These are phyloP conservation scores for Saccharomycopsis phalli DNA, from an alignment of 1,139 yeast species.

Conservation along the genomic window DNA sequence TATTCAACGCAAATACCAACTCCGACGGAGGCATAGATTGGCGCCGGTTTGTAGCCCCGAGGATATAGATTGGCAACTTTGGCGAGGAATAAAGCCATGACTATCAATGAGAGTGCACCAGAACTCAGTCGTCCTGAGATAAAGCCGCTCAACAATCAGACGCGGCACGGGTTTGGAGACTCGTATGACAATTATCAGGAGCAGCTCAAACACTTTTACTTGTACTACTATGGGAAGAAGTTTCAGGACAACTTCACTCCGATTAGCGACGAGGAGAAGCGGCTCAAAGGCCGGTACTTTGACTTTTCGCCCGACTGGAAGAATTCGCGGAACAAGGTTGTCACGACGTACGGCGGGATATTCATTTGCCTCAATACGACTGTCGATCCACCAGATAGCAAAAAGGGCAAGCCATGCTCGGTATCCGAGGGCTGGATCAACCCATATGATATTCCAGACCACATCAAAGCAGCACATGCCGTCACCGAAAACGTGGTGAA, in stretches of 20 bases:
- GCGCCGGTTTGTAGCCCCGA: no score
- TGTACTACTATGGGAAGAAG: constrained; percentile 81
- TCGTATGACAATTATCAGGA: constrained; percentile 54
- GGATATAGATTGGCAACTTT: no score
- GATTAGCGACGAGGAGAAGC: constrained; percentile 42
- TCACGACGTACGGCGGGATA: constrained; percentile 91
- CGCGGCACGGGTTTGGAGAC: constrained; percentile 74
- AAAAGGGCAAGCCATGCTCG: constrained; percentile 82
- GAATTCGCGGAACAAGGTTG: constrained; percentile 77
- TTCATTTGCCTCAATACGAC: constrained; percentile 87
- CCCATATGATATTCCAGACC: constrained; percentile 83
- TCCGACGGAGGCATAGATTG: no score
- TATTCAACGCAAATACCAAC: no score
- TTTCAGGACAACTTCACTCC: constrained; percentile 90
- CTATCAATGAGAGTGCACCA: no score
- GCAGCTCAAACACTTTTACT: constrained; percentile 58
- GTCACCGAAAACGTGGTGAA: constrained; percentile 82
- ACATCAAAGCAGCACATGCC: constrained; percentile 73
- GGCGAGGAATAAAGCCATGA: no score
- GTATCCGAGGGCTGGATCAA: constrained; percentile 91
- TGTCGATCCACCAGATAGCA: constrained; percentile 94
- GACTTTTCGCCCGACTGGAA: constrained; percentile 88
- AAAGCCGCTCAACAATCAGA: constrained; percentile 12
- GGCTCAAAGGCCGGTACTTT: constrained; percentile 41
- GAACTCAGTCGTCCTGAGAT: constrained; percentile 6